These are phyloP conservation scores for Citeromyces matritensis DNA, from an alignment of 805 yeast species.

Conservation along the genomic window DNA sequence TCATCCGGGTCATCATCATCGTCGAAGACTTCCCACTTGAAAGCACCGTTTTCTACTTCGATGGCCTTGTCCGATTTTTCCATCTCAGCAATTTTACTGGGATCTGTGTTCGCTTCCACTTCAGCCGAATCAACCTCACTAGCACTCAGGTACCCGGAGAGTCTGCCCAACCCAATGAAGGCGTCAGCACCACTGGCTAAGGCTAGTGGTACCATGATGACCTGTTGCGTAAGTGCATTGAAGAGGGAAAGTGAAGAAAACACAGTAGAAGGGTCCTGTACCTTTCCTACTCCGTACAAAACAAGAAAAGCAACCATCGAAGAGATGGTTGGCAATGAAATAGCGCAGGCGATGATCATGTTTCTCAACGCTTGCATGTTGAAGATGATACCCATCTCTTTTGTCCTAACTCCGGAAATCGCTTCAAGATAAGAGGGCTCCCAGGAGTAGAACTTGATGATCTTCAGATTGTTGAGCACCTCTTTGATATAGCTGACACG, in stretches of 20 bases:
- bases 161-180: slow-evolving; percentile 40
- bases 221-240: slow-evolving; percentile 42
- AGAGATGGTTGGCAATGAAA: slow-evolving; percentile 53
- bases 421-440: slow-evolving; percentile 59
- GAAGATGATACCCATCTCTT: slow-evolving; percentile 49
- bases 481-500: slow-evolving; percentile 72
- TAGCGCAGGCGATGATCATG: slow-evolving; percentile 45
- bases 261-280: slow-evolving; percentile 15
- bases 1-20: slow-evolving; percentile 13
- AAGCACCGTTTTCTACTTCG: slow-evolving; percentile 35
- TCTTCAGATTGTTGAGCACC: slow-evolving; percentile 59
- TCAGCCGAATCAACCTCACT: slow-evolving; percentile 16
- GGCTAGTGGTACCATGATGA: slow-evolving; percentile 57
- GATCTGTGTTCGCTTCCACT: slow-evolving; percentile 11
- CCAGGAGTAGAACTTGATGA: slow-evolving; percentile 86
- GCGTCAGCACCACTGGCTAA: slow-evolving; percentile 54
- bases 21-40: slow-evolving; percentile 53
- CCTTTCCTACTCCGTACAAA: slow-evolving; percentile 12
- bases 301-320: slow-evolving; percentile 44
- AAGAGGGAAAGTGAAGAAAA: slow-evolving; percentile 61
- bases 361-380: slow-evolving; percentile 53
- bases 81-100: slow-evolving; percentile 4
- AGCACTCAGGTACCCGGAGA: slow-evolving; percentile 31
- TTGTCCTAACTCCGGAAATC: slow-evolving; percentile 36
- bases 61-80: slow-evolving; percentile 14